Base-by-base conservation (phyloP, 1,284 basidiomycete species). In the Ceratobasidium sp. region DNA sequence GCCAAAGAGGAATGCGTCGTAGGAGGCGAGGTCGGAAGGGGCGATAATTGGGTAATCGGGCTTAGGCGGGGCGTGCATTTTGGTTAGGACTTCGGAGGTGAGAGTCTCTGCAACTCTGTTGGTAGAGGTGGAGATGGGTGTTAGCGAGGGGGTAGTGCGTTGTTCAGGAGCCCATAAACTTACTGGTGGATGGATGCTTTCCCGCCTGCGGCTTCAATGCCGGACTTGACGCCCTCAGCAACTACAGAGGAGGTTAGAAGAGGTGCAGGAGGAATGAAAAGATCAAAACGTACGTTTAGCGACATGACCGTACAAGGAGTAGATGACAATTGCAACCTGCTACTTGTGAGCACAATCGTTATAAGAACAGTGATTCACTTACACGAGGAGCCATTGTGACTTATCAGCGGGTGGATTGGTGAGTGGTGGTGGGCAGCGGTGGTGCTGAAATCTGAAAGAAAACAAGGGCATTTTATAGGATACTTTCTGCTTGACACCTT, bases 271-370 rank as follows among this genome's bases (percentile, higher is more conserved):
- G 4, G 35, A 38, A 38, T 38, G 28, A 18, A 14, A 18, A 23
- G 21, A 21, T 4, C 18, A 7, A 18, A 52, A 86, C 89, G 59
- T 79, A 92, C 91, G 63, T 79, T 86, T 87, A 77, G 85, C 85
- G 80, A 94, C 87, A 82, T 95, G 94, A 76, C 92, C 92, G 80
- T 92, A 94, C 82, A 92, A 86, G 72, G 89, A 84, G 85, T 95
- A 95, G 85, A 93, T 90, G 78, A 93, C 82, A 78, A 95, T 92
- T 73, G 91, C 93, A 79, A 93, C 35, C 35, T 38, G 43, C 35
- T 4, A 43, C 35, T 38, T 38, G 35, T 38, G 11, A 38, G 35
- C 35, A 11, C 11, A 38, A 5, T 38, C 4, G 11, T 38, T 38
- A 11, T 11, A 38, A 38, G 6, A 38, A 38, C 6, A 38, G 35